Evolutionary conservation across 768 basidiomycete genomes (phyloP), one percentile per base, ranked within the genome.

Genomic region (Tylopilus sp.): DNA sequence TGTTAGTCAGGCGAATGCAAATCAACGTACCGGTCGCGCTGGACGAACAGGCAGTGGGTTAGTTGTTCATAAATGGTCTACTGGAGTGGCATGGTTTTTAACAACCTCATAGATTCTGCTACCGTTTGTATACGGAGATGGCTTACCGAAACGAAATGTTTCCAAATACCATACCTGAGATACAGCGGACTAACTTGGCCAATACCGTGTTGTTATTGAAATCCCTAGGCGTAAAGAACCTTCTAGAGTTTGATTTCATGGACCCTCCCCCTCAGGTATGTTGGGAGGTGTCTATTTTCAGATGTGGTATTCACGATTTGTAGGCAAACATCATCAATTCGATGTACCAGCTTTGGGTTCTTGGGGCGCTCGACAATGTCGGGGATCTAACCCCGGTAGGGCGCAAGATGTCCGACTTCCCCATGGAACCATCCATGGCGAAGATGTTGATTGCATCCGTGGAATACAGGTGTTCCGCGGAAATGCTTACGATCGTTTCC

Each of bases 201-300:
- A 99, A 99, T 63, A 99, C 95, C 0, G 97, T 99, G 0, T 71
- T 98, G 20, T 71, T 98, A 33, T 77, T 99, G 52, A 99, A 98
- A 67, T 95, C 95, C 3, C 77, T 99, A 6, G 95, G 97, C 10
- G 97, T 99, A 38, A 97, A 97, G 75, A 93, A 98, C 66, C 71
- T 98, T 38, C 79, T 99, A 20, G 95, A 99, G 70, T 99, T 98
- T 64, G 95, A 98, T 71, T 99, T 99, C 66, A 98, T 99, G 97
- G 97, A 99, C 67, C 97, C 97, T n/a, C 97, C 97, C 20, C 97
- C 97, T n/a, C 94, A 95, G 79, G 91, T 86, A 60, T 48, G 69
- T 57, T 42, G 43, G 26, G 43, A 25, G 23, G 4, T 7, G 11
- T 38, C 15, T 26, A 35, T 35, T 15, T 28, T 2, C 2, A 7